phyloP scores from a whole-genome alignment of 2,329 filamentous ascomycete species.

The Leptographium wingfieldii region DNA sequence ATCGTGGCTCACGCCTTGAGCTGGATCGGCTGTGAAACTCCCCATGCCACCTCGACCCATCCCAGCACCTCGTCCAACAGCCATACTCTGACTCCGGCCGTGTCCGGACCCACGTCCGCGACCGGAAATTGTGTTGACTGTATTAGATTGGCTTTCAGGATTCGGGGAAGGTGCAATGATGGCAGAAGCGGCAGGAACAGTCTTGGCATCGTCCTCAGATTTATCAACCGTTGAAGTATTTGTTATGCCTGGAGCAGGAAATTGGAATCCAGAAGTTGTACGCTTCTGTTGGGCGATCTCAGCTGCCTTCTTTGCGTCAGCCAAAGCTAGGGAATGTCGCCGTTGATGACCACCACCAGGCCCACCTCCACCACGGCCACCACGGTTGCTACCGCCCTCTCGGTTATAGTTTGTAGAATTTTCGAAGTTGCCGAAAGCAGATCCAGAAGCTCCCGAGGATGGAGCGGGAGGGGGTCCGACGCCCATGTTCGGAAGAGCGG shows the following conservation, averaged over 20 bases:
- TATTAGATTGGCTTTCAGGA: not conserved
- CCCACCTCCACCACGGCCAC: slow-evolving; percentile 38
- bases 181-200: slow-evolving; percentile 2
- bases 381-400: slow-evolving; percentile 48
- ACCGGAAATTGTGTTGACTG: slow-evolving; percentile 17
- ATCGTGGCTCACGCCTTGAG: slow-evolving; percentile 34
- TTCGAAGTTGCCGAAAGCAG: slow-evolving; percentile 67
- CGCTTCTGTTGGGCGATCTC: slow-evolving; percentile 94
- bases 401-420: slow-evolving; percentile 44
- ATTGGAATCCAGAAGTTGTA: slow-evolving; percentile 88
- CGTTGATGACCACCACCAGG: slow-evolving; percentile 73
- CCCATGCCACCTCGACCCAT: slow-evolving; percentile 49
- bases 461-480: slow-evolving; percentile 84
- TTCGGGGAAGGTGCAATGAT: slow-evolving; percentile 24
- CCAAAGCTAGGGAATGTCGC: slow-evolving; percentile 85
- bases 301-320: slow-evolving; percentile 94
- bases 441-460: slow-evolving; percentile 76
- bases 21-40: slow-evolving; percentile 40
- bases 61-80: slow-evolving; percentile 53
- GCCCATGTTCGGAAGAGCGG: slow-evolving; percentile 82
- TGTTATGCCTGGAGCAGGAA: slow-evolving; percentile 63
- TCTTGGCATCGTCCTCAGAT: slow-evolving; percentile 38
- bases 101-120: slow-evolving; percentile 47
- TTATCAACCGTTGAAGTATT: slow-evolving; percentile 46
- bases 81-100: slow-evolving; percentile 85